Evolutionary conservation across 257 asterid genomes (phyloP), one percentile per base, ranked within the genome.

Genomic region (Schizonepeta tenuifolia): DNA sequence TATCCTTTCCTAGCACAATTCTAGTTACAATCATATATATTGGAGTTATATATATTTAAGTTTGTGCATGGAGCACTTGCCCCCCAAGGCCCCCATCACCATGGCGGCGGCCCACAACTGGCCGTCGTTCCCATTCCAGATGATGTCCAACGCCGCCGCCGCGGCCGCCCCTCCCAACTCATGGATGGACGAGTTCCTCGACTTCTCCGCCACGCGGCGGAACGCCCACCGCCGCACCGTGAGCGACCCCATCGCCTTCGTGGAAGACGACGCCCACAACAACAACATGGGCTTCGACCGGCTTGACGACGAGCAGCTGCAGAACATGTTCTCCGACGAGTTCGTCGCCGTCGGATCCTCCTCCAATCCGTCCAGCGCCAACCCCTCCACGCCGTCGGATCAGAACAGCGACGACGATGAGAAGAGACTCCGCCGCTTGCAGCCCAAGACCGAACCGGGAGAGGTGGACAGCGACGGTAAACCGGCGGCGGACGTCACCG

Each of bases 41-140:
- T 14, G 20, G 7, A 46, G 51, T 46, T 46, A 5, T 8, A n/a
- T n/a, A n/a, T n/a, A n/a, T n/a, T n/a, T n/a, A n/a, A n/a, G n/a
- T n/a, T n/a, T n/a, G n/a, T 83, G 88, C 92, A 91, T 91, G 96
- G 97, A 90, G 79, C 97, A 89, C 63, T 76, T 86, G 69, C 97
- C 97, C 22, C 97, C 96, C 9, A 89, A 89, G 75, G 75, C 87
- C 64, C 84, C 95, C 63, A 20, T 77, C 83, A 15, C 70, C 61
- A 84, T 87, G 95, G 26, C 94, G 31, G 83, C 86, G 92, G 21
- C 94, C 20, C 94, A 83, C 60, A 86, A 82, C 61, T 91, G 97
- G 97, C 79, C 86, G 1, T 71, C 92, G 1, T 86, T 83, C 44
- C 84, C 84, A 0, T 84, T 85, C 77, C 96, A 87, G 47, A 83